These are phyloP conservation scores for Eremomyces bilateralis DNA, from an alignment of 495 filamentous ascomycete genomes.

Conservation along the genomic window DNA sequence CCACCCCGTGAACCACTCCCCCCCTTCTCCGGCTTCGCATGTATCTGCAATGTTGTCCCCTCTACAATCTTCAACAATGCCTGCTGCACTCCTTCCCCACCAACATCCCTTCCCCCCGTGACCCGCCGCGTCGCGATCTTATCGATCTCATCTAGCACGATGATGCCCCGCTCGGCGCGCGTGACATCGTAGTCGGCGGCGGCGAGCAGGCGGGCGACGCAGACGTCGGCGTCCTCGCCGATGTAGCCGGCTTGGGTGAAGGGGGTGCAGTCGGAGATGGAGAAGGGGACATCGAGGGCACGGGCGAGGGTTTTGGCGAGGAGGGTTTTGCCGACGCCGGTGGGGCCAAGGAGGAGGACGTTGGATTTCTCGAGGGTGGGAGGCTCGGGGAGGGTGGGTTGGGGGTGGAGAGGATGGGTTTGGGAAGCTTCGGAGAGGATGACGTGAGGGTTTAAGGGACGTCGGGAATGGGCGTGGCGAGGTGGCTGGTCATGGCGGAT, in stretches of 20 bases:
- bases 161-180: slow-evolving; percentile 74
- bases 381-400: no score
- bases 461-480: no score
- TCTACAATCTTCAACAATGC: slow-evolving; percentile 90
- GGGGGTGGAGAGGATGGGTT: no score
- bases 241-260: slow-evolving; percentile 97
- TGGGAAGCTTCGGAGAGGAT: slow-evolving; percentile 23
- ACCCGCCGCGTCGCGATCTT: slow-evolving; percentile 67
- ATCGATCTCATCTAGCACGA: slow-evolving; percentile 90
- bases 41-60: slow-evolving; percentile 76
- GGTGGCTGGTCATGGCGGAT: no score
- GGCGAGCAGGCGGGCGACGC: slow-evolving; percentile 71
- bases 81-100: slow-evolving; percentile 89
- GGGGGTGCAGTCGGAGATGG: slow-evolving; percentile 91
- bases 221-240: slow-evolving; percentile 84
- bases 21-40: slow-evolving; percentile 53
- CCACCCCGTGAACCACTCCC: not conserved
- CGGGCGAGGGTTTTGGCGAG: slow-evolving; percentile 70
- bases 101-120: slow-evolving; percentile 59
- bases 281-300: slow-evolving; percentile 80
- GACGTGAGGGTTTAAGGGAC: no score
- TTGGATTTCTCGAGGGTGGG: slow-evolving; percentile 90
- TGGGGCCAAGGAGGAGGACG: slow-evolving; percentile 76
- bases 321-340: slow-evolving; percentile 89
- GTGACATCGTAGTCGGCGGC: slow-evolving; percentile 79